Conservation (phyloP, 192 early-diverging fungal genomes). For the Dispira simplex region DNA sequence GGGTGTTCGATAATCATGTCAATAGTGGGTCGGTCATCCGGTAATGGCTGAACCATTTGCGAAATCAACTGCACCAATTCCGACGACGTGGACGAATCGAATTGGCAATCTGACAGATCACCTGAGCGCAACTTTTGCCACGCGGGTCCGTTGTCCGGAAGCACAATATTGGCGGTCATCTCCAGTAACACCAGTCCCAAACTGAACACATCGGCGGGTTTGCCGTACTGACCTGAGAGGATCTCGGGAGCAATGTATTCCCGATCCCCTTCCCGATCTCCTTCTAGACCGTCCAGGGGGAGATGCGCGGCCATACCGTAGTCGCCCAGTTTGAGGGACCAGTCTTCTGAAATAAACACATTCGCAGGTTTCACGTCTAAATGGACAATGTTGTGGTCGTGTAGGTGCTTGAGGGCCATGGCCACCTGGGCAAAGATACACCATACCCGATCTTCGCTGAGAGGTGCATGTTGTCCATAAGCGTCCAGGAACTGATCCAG, state of each 20-base stretch:
- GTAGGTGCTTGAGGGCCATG: conserved; percentile 55
- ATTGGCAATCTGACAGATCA: conserved; percentile 42
- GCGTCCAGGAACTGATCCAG: conserved; percentile 23
- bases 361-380: conserved; percentile 86
- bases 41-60: conserved; percentile 46
- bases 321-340: conserved; percentile 72
- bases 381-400: conserved; percentile 56
- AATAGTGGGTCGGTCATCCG: conserved; percentile 34
- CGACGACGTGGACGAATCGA: conserved; percentile 27
- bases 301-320: conserved; percentile 63
- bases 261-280: conserved; percentile 80
- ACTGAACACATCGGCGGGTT: conserved; percentile 83
- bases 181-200: conserved; percentile 84
- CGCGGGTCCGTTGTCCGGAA: conserved; percentile 75
- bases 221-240: conserved; percentile 46
- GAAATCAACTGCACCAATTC: conserved; percentile 44
- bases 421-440: conserved; percentile 29
- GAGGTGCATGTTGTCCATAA: conserved; percentile 12
- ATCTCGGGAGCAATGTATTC: conserved; percentile 86
- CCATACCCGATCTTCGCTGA: conserved; percentile 52
- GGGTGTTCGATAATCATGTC: conserved; percentile 35
- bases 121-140: conserved; percentile 77
- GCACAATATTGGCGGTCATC: conserved; percentile 63
- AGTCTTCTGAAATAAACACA: conserved; percentile 50
- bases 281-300: conserved; percentile 18